Evolutionary conservation across 257 asterid species (phyloP), one percentile per base, ranked within the genome.

Genomic region (Craterostigma plantagineum): DNA sequence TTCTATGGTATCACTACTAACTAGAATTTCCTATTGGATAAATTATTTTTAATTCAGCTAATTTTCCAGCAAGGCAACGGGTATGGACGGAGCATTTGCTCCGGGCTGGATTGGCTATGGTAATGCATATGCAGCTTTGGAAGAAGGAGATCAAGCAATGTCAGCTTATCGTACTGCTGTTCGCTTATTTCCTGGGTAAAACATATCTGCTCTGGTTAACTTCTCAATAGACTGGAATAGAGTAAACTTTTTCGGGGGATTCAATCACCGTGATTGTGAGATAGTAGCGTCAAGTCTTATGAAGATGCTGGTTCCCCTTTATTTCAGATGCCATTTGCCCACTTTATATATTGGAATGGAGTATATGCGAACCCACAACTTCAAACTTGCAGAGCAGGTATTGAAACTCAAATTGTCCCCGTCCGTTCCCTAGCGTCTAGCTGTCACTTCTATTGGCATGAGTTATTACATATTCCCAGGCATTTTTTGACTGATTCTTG

Each of bases 61-160:
- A 8, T 14, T 11, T 46, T 67, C 58, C 92, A 90, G 98, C 67
- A 90, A 90, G 71, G 91, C 98, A 44, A 79, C 95, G 38, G 74
- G 86, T 68, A 68, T 90, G 59, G 98, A 90, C 57, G 95, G 94
- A 49, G 69, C 92, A 35, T 90, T 90, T 65, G 86, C 95, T 55
- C 93, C 98, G 11, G 94, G 91, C 43, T 90, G 98, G 98, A 77
- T 83, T 35, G 98, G 98, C 48, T 70, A 58, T 53, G 98, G 98
- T 39, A 83, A 90, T 79, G 92, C 98, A 36, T 77, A 77, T 58
- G 91, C 95, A 14, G 92, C 95, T 57, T 71, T 69, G 64, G 95
- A 90, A 65, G 98, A 79, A 74, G 98, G 98, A 49, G 98, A 90
- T 53, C 98, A 90, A 56, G 95, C 98, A 40, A 72, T 90, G 98